These are phyloP conservation scores for Sphaerulina vaccinii DNA, from an alignment of 2,329 filamentous ascomycete genomes.

Conservation along the genomic window DNA sequence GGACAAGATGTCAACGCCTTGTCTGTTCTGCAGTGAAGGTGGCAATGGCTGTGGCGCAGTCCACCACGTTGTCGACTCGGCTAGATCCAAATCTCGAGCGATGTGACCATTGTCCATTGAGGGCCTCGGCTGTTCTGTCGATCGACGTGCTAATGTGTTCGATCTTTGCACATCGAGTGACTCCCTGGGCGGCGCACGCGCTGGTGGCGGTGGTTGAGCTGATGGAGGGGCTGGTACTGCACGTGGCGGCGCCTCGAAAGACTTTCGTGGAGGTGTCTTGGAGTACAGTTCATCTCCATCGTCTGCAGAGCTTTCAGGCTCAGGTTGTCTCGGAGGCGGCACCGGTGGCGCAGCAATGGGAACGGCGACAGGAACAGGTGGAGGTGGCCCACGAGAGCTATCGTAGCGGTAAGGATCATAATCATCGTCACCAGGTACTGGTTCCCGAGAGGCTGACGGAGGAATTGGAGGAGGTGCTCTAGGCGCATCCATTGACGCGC, in stretches of 20 bases:
- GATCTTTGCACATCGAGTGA: conserved; percentile 60
- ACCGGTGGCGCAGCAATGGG: conserved; percentile 37
- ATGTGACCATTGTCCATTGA: conserved; percentile 76
- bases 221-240: conserved; percentile 48
- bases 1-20: conserved; percentile 71
- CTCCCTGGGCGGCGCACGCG: conserved; percentile 48
- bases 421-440: conserved; percentile 54
- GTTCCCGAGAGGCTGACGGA: conserved; percentile 43
- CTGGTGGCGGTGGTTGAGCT: conserved; percentile 35
- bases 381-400: conserved; percentile 27
- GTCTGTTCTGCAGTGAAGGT: conserved; percentile 75
- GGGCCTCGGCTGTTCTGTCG: conserved; percentile 73
- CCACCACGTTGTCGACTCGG: conserved; percentile 79
- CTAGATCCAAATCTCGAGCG: conserved; percentile 81
- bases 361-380: conserved; percentile 33
- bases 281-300: conserved; percentile 51
- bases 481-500: conserved; percentile 69
- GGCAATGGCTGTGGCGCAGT: conserved; percentile 74
- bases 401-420: conserved; percentile 65
- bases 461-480: conserved; percentile 67
- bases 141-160: conserved; percentile 54
- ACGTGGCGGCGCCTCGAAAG: conserved; percentile 38
- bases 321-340: conserved; percentile 32
- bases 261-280: conserved; percentile 41
- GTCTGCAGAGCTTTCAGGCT: conserved; percentile 42